Percentiles rank a stretch among this genome's conserved stretches.
Conservation (phyloP, 441 rosid genomes). For the Syzygium malaccense region DNA sequence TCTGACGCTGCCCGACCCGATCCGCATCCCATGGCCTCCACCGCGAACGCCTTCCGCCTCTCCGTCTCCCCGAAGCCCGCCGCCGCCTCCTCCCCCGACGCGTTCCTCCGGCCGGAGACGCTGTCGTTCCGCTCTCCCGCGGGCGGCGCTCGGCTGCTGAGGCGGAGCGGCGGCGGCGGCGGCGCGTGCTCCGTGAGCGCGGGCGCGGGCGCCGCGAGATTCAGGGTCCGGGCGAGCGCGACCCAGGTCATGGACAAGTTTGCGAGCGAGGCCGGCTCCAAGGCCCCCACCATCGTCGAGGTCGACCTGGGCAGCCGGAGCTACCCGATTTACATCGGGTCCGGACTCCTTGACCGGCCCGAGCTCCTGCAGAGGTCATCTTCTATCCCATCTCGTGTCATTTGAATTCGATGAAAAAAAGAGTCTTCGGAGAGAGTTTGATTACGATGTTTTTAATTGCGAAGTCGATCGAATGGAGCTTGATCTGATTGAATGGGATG, state of each 20-base stretch:
- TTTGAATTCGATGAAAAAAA: neutral
- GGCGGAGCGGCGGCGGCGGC: neutral
- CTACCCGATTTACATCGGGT: slow-evolving; percentile 88
- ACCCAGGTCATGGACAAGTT: slow-evolving; percentile 59
- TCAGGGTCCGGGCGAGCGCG: slow-evolving; percentile 37
- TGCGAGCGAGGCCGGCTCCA: slow-evolving; percentile 22
- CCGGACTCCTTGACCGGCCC: slow-evolving; percentile 81
- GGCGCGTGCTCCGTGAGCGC: slow-evolving; percentile 10
- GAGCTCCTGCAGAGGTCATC: slow-evolving; percentile 70
- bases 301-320: slow-evolving; percentile 90
- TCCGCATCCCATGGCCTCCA: slow-evolving; percentile 46
- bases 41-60: slow-evolving; percentile 37
- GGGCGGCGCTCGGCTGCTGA: slow-evolving; percentile 17
- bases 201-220: neutral
- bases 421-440: neutral
- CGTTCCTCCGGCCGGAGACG: slow-evolving; percentile 15
- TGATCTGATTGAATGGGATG: neutral
- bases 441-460: neutral
- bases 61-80: slow-evolving; percentile 22
- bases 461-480: neutral
- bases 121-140: slow-evolving; percentile 22
- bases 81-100: slow-evolving; percentile 13
- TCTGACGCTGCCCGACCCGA: neutral
- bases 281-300: slow-evolving; percentile 58
- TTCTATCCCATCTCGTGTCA: neutral